A percentile compares a stretch with the other conserved stretches of the same genome.
phyloP scores from a whole-genome alignment of 768 basidiomycete species.

The Hygrocybe punicea region DNA sequence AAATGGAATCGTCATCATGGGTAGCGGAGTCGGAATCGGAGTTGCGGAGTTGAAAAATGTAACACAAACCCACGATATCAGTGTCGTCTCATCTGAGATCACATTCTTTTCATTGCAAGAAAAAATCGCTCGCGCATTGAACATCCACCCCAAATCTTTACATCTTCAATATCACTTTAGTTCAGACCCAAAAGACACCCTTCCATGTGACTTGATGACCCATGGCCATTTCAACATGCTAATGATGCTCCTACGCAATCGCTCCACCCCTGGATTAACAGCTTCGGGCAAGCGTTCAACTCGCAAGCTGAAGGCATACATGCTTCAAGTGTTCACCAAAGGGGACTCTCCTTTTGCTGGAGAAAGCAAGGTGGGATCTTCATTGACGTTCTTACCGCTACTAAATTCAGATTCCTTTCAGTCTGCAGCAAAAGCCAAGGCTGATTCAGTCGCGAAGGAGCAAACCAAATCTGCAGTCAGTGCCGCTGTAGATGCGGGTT shows the following conservation, averaged over 20 bases:
- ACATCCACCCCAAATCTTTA: not conserved
- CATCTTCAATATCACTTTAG: conserved; percentile 5
- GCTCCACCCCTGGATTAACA: not conserved
- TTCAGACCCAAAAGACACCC: conserved; percentile 2
- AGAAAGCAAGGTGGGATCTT: not conserved
- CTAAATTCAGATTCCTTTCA: not conserved
- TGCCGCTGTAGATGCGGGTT: too few relatives aligned
- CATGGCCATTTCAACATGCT: conserved; percentile 2
- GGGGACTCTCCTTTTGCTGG: conserved; percentile 1
- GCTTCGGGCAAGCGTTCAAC: not conserved
- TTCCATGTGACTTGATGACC: not conserved
- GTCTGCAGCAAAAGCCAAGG: not conserved
- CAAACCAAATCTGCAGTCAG: not conserved
- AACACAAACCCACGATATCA: not conserved
- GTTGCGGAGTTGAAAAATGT: too few relatives aligned
- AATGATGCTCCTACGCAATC: not conserved
- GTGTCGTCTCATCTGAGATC: not conserved
- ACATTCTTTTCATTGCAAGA: too few relatives aligned
- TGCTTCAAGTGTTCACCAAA: not conserved
- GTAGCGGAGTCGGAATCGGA: too few relatives aligned
- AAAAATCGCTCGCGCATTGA: not conserved
- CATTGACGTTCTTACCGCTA: not conserved
- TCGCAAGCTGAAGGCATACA: conserved; percentile 1
- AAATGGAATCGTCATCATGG: too few relatives aligned
- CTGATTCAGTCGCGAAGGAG: not conserved